Conservation (phyloP, 257 asterid genomes). For the Buddleja alternifolia region DNA sequence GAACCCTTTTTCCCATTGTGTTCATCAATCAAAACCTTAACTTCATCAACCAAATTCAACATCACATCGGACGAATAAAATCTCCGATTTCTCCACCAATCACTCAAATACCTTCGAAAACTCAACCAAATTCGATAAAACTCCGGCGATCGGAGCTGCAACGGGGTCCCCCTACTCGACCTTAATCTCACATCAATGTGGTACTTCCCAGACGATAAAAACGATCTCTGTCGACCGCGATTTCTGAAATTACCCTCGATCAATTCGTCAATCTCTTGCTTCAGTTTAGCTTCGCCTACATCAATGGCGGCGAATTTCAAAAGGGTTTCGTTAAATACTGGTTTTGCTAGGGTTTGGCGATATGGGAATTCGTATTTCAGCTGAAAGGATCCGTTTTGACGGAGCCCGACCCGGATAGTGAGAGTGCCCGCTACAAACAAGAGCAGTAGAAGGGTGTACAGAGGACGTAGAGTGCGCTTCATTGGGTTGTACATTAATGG, state of each 20-base stretch:
- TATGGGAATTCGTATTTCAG: slow-evolving; percentile 44
- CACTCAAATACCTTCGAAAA: slow-evolving; percentile 55
- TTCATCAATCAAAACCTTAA: slow-evolving; percentile 41
- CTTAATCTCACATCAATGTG: slow-evolving; percentile 50
- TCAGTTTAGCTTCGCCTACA: slow-evolving; percentile 60
- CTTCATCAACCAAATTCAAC: slow-evolving; percentile 47
- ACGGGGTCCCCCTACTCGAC: slow-evolving; percentile 54
- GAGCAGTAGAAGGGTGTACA: slow-evolving; percentile 59
- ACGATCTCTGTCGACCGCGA: slow-evolving; percentile 75
- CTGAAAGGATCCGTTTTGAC: slow-evolving; percentile 45
- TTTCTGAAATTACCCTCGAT: slow-evolving; percentile 69
- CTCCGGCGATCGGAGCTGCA: slow-evolving; percentile 75
- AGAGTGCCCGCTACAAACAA: slow-evolving; percentile 55
- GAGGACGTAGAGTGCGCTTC: slow-evolving; percentile 72
- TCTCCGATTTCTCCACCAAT: slow-evolving; percentile 77
- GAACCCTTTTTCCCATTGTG: slow-evolving; percentile 31
- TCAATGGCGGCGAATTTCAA: slow-evolving; percentile 67
- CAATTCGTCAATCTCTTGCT: slow-evolving; percentile 72
- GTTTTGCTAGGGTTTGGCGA: slow-evolving; percentile 28
- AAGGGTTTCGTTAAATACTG: slow-evolving; percentile 65
- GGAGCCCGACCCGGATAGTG: slow-evolving; percentile 49
- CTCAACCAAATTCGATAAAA: slow-evolving; percentile 68
- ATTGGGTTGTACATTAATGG: slow-evolving; percentile 41
- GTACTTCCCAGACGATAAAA: slow-evolving; percentile 69
- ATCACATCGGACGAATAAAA: slow-evolving; percentile 46